Evolutionary conservation across 192 early-diverging fungal genomes (phyloP), one percentile per base, ranked within the genome.

Genomic region (Oehlia diaphana): DNA sequence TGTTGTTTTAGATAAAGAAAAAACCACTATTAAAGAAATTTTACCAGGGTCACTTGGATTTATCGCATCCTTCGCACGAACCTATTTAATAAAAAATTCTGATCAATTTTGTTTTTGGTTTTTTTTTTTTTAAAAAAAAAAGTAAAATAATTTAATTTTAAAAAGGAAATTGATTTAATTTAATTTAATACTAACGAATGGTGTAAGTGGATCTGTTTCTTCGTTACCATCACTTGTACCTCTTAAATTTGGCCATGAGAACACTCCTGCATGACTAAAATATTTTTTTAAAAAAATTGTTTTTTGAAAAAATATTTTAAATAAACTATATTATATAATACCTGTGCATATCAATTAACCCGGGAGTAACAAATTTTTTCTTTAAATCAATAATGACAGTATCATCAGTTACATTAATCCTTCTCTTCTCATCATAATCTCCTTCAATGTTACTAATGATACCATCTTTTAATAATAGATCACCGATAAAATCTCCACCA

Each of bases 261-360:
- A 83, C 2, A 93, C 82, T 9, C 94, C 94, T 16, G 88, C 78
- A 83, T 95, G 94, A 28, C 89, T 90, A 50, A 10, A 47, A 63
- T 28, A 47, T 28, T 33, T 31, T 31, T 31, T 31, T 1, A 31
- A 72, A 10, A 50, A 4, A 69, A 26, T 26, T 26, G 26, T 26
- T 26, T 26, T 26, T 26, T 26, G 26, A 26, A 26, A 26, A 26
- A 26, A 26, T 26, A 26, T 26, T 26, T 26, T 26, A 26, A 26
- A 26, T 26, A 26, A 37, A 47, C 26, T 65, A 12, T 42, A 31
- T 42, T 65, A 12, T 42, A 31, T 13, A 31, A 78, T 82, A 86
- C 85, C 85, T 86, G 84, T 92, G 87, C 92, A 92, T 91, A 78
- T 94, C 94, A 4, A 95, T 89, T 53, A 95, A 86, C 63, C 94